Conservation (phyloP, 192 early-diverging fungal genomes). For the Coemansia pectinata region DNA sequence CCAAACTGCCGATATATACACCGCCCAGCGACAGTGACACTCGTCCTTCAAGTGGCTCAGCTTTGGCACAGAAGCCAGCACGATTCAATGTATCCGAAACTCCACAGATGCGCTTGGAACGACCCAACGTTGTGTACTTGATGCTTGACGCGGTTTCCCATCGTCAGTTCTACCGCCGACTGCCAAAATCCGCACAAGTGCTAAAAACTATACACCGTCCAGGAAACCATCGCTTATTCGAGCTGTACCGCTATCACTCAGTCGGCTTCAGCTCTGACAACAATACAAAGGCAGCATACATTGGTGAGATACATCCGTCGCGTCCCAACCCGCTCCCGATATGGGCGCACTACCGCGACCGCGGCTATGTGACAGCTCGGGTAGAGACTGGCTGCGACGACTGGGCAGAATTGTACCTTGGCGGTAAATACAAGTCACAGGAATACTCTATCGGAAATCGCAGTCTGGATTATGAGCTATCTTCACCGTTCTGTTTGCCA, state of each 20-base stretch:
- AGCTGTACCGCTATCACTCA: conserved; percentile 59
- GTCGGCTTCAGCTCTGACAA: conserved; percentile 58
- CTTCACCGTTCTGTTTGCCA: conserved; percentile 59
- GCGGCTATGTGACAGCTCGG: conserved; percentile 57
- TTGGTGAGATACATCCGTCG: conserved; percentile 34
- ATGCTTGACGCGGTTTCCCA: conserved; percentile 59
- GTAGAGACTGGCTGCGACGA: conserved; percentile 58
- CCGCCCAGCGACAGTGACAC: conserved; percentile 37
- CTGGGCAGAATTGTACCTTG: conserved; percentile 55
- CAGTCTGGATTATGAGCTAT: conserved; percentile 57
- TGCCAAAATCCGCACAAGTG: conserved; percentile 47
- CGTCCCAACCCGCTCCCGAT: conserved; percentile 48
- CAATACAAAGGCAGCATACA: conserved; percentile 56
- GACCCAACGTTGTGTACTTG: conserved; percentile 57
- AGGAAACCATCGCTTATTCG: conserved; percentile 29
- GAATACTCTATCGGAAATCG: conserved; percentile 38
- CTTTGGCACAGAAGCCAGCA: neutral
- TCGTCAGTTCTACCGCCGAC: conserved; percentile 58
- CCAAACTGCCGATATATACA: conserved; percentile 8
- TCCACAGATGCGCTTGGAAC: neutral
- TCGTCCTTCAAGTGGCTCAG: neutral
- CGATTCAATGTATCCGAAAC: neutral
- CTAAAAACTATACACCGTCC: conserved; percentile 38
- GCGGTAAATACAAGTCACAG: conserved; percentile 15
- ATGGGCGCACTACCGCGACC: conserved; percentile 61